Evolutionary conservation across 441 rosid genomes (phyloP), one percentile per base, ranked within the genome.

Genomic region (Adansonia gregorii): DNA sequence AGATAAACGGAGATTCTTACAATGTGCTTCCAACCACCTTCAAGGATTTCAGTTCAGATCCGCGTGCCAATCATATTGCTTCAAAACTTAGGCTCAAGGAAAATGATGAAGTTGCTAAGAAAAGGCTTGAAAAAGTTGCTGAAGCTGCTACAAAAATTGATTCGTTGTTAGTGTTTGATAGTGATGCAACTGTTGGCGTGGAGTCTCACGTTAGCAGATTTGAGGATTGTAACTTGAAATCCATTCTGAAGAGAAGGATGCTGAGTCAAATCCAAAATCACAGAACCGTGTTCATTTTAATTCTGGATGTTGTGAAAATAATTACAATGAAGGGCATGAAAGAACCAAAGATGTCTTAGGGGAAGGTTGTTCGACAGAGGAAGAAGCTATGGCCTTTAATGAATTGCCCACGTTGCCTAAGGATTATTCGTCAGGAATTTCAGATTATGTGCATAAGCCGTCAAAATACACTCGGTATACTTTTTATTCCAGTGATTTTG

Each of bases 391-490:
- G 27, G 76, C 69, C 6, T 43, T 78, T 74, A 80, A 72, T 19
- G 83, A 66, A 48, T 54, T 9, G 0, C 77, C 59, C 46, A 66
- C 68, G 43, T 70, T 81, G 52, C 80, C 87, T 64, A 78, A 65
- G 31, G 89, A 84, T 67, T 80, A 82, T 76, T 85, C 87, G 11
- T 86, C 86, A 70, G 88, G 88, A 65, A 76, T 92, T 81, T 98
- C 98, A 9, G 96, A 92, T 87, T 91, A 94, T 74, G 78, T 95
- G 82, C 84, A 78, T 17, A 95, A 95, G 78, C 99, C 98, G 64
- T 78, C 97, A 31, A 93, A 87, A 24, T 93, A 96, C 73, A 93
- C 97, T 0, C 81, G 75, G 17, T 96, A 96, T 69, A 87, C 94
- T 45, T 89, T 96, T 19, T 93, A 88, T 71, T 83, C 87, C 35